Conservation (phyloP, 2,329 filamentous ascomycete genomes). For the Ophiocordyceps camponoti-leonardi region DNA sequence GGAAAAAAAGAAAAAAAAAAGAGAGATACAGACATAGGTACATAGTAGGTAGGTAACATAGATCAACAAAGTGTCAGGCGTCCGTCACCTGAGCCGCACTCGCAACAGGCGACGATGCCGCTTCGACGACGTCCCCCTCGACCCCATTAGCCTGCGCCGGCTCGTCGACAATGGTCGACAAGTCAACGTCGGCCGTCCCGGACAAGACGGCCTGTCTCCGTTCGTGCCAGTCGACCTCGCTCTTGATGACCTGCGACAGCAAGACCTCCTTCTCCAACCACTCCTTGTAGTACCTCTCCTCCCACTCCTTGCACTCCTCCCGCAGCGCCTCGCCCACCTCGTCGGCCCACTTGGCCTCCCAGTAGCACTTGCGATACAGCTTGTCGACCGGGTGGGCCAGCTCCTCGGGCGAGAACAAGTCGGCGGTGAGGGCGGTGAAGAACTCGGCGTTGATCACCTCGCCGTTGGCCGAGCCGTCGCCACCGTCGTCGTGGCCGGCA, state of each 20-base stretch:
- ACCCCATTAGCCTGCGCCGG: constrained; percentile 1
- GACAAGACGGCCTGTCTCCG: constrained; percentile 37
- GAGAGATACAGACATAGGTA: too few relatives aligned
- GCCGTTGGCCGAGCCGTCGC: constrained; percentile 34
- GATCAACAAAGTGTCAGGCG: not conserved
- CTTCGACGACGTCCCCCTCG: not conserved
- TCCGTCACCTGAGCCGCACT: constrained; percentile 1
- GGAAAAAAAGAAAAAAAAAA: not conserved
- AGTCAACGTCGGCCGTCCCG: constrained; percentile 26
- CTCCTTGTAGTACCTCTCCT: constrained; percentile 50
- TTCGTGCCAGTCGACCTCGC: constrained; percentile 48
- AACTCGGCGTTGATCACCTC: constrained; percentile 42
- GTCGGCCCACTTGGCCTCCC: constrained; percentile 57
- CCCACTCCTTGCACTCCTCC: constrained; percentile 47
- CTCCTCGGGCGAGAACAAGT: constrained; percentile 50
- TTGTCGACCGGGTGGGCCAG: constrained; percentile 39
- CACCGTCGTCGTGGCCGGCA: constrained; percentile 34
- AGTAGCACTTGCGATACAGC: constrained; percentile 50
- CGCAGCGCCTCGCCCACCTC: constrained; percentile 47
- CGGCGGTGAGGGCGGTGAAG: constrained; percentile 34
- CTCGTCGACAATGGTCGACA: constrained; percentile 14
- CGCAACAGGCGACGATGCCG: constrained; percentile 1
- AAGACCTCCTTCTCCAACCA: constrained; percentile 70
- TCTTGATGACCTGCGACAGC: constrained; percentile 52
- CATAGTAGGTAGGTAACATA: too few relatives aligned